Percentiles rank a stretch among this genome's conserved stretches.
Conservation (phyloP, 176 grass and related monocot genomes). For the Microstegium vimineum region DNA sequence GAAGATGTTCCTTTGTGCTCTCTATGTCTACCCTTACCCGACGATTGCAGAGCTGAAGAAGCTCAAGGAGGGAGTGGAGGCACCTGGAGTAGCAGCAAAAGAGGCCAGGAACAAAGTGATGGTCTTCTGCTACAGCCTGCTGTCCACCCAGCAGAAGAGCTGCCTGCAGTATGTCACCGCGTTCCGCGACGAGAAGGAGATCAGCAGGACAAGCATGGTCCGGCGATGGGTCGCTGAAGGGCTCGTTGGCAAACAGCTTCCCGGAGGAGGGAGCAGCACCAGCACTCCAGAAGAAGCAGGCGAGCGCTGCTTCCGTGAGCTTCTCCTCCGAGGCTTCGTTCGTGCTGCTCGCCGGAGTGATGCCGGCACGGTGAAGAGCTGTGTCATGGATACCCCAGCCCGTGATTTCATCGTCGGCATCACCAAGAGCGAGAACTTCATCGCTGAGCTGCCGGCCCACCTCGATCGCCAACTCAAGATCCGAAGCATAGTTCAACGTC, state of each 20-base stretch:
- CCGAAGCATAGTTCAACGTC: background rate
- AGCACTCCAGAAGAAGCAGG: background rate
- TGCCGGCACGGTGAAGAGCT: background rate
- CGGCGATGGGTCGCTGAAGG: background rate
- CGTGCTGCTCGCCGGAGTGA: too few species aligned
- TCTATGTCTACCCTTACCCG: background rate
- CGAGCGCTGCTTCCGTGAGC: background rate
- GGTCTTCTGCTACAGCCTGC: background rate
- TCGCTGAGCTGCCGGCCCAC: background rate
- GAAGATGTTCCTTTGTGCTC: background rate
- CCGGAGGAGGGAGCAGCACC: too few species aligned
- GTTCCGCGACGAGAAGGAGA: background rate
- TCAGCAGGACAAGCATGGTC: background rate
- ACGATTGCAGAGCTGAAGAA: background rate
- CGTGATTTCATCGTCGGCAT: fast-evolving
- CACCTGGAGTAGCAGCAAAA: background rate
- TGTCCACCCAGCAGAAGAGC: background rate
- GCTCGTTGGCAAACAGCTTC: too few species aligned
- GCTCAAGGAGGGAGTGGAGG: too few species aligned
- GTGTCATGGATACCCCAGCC: background rate
- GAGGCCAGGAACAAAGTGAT: background rate
- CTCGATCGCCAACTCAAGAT: background rate
- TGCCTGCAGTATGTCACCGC: background rate
- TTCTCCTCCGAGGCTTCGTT: background rate
- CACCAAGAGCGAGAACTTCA: background rate